Base-by-base conservation (phyloP, 2,329 filamentous ascomycete species). In the Polytolypa hystricis region DNA sequence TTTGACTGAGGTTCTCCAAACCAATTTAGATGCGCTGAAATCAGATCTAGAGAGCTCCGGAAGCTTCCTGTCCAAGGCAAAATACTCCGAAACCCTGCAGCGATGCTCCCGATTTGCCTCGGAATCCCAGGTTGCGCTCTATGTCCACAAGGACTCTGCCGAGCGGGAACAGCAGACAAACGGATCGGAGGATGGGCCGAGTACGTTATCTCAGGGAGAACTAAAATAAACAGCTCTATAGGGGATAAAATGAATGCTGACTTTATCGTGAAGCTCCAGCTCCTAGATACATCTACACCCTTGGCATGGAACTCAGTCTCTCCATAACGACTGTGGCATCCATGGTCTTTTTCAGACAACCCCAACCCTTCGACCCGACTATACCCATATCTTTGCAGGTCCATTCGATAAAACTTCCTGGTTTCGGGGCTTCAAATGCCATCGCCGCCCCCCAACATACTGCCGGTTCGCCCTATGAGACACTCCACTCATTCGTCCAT, bases 361-460 rank as follows among this genome's bases (percentile, higher is more conserved):
- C 89, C 37, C 77, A 81, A 56, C 83, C 87, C 35, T 84, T 98
- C 63, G 84, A 95, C 58, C 77, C 84, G 42, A 74, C 73, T 50
- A 69, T 85, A 56, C 82, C 87, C 40, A 77, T 98, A 54, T 79
- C 80, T 50, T 80, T 80, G 40, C 91, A 98, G 65, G 79, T 98
- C 51, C 85, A 93, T 55, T 82, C 95, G 55, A 83, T 89, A 59
- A 95, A 93, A 57, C 69, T 98, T 43, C 87, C 91, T 8, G 84
- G 89, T 37, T 77, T 81, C 42, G 81, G 81, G 36, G 76, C 79
- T 43, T 70, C 81, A 41, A 79, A 75, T 49, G 77, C 73, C 47
- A 66, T 73, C 35, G 70, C 75, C 42, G 71, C 77, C 48, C 77
- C 84, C 48, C 81, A 86, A 57, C 79, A 79, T 40, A 72, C 79